Evolutionary conservation across 1,284 basidiomycete genomes (phyloP).

Genomic region (Rhodofomes roseus): DNA sequence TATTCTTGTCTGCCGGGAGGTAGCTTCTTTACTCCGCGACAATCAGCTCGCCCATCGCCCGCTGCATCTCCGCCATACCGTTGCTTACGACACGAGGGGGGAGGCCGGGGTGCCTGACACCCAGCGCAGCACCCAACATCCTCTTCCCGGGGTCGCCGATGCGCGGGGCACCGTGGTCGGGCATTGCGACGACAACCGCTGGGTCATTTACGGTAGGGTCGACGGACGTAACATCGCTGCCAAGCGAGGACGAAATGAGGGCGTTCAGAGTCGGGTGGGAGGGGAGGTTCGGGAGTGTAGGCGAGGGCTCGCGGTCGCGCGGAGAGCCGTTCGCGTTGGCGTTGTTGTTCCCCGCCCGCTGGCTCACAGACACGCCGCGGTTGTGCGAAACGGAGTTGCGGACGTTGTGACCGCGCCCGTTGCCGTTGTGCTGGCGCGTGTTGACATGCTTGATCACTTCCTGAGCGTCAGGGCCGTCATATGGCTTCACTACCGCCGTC

Average conservation of each 20-base stretch:
- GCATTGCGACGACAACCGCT: slow-evolving; percentile 55
- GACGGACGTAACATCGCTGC: slow-evolving; percentile 41
- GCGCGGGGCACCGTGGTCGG: slow-evolving; percentile 40
- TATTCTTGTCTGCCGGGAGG: slow-evolving; percentile 10
- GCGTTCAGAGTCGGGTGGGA: slow-evolving; percentile 79
- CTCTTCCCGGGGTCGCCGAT: slow-evolving; percentile 82
- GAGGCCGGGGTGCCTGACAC: slow-evolving; percentile 71
- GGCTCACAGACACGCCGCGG: slow-evolving; percentile 49
- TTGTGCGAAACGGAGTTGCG: slow-evolving; percentile 38
- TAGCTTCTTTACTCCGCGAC: slow-evolving; percentile 59
- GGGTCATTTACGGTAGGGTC: slow-evolving; percentile 50
- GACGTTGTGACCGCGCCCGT: slow-evolving; percentile 62
- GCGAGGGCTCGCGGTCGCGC: slow-evolving; percentile 62
- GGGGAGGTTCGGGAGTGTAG: slow-evolving; percentile 75
- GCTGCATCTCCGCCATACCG: slow-evolving; percentile 69
- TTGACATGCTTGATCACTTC: slow-evolving; percentile 88
- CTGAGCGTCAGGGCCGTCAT: slow-evolving; percentile 92
- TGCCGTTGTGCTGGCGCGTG: slow-evolving; percentile 60
- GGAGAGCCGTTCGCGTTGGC: slow-evolving; percentile 36
- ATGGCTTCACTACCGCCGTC: slow-evolving; percentile 71
- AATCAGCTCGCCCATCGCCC: slow-evolving; percentile 70
- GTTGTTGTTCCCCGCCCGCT: slow-evolving; percentile 41
- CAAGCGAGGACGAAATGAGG: slow-evolving; percentile 70
- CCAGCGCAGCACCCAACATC: slow-evolving; percentile 80
- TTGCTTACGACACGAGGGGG: slow-evolving; percentile 61